Base-by-base conservation (phyloP, 441 rosid species). In the Cnidoscolus chayamansa region DNA sequence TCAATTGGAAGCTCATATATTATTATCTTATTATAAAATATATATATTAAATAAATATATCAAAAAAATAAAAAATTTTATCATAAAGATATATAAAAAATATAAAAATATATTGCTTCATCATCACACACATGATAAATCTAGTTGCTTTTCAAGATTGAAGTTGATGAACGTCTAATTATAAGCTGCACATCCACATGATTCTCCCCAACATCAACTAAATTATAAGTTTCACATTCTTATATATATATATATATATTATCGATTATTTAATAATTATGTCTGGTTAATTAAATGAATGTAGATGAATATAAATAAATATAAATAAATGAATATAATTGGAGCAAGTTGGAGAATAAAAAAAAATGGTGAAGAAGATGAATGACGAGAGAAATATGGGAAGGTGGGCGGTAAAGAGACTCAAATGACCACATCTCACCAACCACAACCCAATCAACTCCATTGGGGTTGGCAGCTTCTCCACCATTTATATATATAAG, bases 371-470 rank as follows among this genome's bases (percentile, higher is more conserved):
- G 17, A 60, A 59, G 63, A 6, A 40, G 63, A 60, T 60, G 63
- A 32, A 31, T 60, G 63, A 60, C 2, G 43, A 31, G 17, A 60
- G 31, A 62, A 35, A 62, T 15, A 62, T 37, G 2, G 15, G 25
- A 62, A 35, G 48, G 49, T 32, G 43, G 62, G 63, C 43, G 5
- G 65, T 15, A 15, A 62, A 35, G 48, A 35, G 49, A 62, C 47
- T 62, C 65, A 15, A 35, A 35, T 35, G 49, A 62, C 65, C 37
- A 62, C 51, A 48, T 48, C 51, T 48, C 51, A 48, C 51, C 51
- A 48, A 48, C 51, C 51, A 9, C 51, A 48, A 9, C 1, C 2
- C 51, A 48, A 10, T 9, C 10, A 10, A 48, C 10, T 10, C 10
- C 51, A 40, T 3, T 48, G 51, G 51, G 13, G 51, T 48, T 48